These are phyloP conservation scores for Silybum marianum DNA, from an alignment of 129 eudicot genomes.

Conservation along the genomic window DNA sequence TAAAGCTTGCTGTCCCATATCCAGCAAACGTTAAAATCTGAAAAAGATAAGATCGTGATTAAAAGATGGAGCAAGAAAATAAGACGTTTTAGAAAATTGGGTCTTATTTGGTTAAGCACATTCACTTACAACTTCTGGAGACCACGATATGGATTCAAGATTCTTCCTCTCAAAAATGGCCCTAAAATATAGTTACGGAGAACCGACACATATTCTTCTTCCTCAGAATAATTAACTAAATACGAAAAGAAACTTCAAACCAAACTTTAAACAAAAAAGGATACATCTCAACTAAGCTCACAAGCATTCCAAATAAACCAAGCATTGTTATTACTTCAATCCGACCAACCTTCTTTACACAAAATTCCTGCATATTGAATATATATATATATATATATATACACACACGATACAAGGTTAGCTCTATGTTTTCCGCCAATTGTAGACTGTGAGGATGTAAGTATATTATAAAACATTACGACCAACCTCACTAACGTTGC, in stretches of 20 bases:
- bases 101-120: background rate
- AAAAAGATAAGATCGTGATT: background rate
- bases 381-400: too few species aligned
- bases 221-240: background rate
- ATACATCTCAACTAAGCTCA: slow-evolving; percentile 75
- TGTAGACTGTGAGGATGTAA: background rate
- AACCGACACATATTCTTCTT: background rate
- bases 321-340: slow-evolving; percentile 83
- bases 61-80: background rate
- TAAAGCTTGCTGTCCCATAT: slow-evolving; percentile 54
- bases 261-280: slow-evolving; percentile 39
- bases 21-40: slow-evolving; percentile 73
- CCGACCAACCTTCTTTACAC: slow-evolving; percentile 66
- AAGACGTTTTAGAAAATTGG: background rate
- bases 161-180: slow-evolving; percentile 56
- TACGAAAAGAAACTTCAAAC: background rate
- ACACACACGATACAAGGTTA: too few species aligned
- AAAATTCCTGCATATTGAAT: slow-evolving; percentile 58
- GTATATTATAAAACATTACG: background rate
- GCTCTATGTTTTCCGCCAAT: background rate
- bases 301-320: slow-evolving; percentile 75
- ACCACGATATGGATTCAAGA: slow-evolving; percentile 62
- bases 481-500: slow-evolving; percentile 88
- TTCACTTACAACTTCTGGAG: slow-evolving; percentile 67
- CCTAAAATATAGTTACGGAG: slow-evolving; percentile 56